These are phyloP conservation scores for Phoma sp. DNA, from an alignment of 2,329 filamentous ascomycete species.

Conservation along the genomic window DNA sequence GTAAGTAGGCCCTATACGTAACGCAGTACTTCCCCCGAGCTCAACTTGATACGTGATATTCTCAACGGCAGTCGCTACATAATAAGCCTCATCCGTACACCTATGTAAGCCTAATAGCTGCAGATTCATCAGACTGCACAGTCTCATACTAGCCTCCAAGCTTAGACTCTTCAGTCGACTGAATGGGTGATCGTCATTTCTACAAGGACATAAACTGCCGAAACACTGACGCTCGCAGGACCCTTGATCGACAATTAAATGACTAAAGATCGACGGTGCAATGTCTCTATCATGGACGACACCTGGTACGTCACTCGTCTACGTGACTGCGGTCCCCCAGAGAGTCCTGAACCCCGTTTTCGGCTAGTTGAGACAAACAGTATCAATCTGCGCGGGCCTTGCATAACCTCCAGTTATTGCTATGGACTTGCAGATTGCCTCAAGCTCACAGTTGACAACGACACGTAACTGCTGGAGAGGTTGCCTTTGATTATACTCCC, in stretches of 20 bases:
- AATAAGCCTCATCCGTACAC: no score
- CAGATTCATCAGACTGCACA: no score
- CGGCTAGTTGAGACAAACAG: slow-evolving; percentile 10
- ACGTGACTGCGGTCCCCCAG: neutral
- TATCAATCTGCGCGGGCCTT: neutral
- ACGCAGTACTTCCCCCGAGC: no score
- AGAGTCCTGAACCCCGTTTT: neutral
- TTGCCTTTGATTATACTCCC: slow-evolving; percentile 12
- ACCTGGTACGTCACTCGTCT: slow-evolving; percentile 18
- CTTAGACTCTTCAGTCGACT: neutral
- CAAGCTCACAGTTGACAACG: slow-evolving; percentile 5
- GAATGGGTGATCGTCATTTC: neutral
- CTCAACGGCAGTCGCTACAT: no score
- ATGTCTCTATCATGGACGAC: neutral
- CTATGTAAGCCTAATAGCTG: no score
- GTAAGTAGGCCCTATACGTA: no score
- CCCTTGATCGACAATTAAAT: neutral
- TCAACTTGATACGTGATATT: no score
- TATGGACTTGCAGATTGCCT: slow-evolving; percentile 8
- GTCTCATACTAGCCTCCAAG: no score
- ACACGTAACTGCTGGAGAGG: neutral
- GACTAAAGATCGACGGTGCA: slow-evolving; percentile 8
- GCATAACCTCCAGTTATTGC: slow-evolving; percentile 18
- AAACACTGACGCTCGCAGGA: neutral
- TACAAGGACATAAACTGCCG: neutral